Conservation (phyloP, 2,329 filamentous ascomycete genomes). For the Epichloe scottii region DNA sequence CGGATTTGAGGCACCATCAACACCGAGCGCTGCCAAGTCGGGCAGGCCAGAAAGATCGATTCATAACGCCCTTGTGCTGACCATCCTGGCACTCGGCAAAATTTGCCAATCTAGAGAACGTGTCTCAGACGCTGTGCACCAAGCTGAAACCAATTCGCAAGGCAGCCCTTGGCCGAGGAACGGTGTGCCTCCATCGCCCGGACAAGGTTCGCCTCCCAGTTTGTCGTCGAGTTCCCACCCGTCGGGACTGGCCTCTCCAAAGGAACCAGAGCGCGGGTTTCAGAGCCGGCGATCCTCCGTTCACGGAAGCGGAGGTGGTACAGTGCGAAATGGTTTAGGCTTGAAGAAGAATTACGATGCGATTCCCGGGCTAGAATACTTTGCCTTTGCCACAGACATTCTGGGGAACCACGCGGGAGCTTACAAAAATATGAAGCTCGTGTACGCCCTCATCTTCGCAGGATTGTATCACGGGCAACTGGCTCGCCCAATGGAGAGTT, state of each 20-base stretch:
- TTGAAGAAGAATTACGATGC: conserved; percentile 59
- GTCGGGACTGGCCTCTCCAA: conserved; percentile 38
- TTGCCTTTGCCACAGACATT: conserved; percentile 75
- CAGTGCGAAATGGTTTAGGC: conserved; percentile 16
- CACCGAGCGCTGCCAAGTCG: conserved; percentile 23
- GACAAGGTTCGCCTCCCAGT: conserved; percentile 41
- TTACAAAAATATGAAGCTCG: conserved; percentile 67
- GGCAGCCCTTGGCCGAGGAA: conserved; percentile 32
- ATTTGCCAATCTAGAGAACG: conserved; percentile 50
- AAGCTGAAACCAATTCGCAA: conserved; percentile 18
- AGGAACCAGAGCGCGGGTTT: conserved; percentile 32
- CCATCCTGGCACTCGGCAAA: conserved; percentile 76
- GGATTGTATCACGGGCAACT: conserved; percentile 84
- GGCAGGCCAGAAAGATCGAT: conserved; percentile 52
- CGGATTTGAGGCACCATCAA: conserved; percentile 18
- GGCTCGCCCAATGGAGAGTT: conserved; percentile 77
- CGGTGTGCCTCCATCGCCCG: conserved; percentile 37
- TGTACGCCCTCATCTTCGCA: conserved; percentile 74
- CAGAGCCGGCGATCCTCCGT: conserved; percentile 40
- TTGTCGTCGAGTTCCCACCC: conserved; percentile 33
- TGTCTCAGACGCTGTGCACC: conserved; percentile 44
- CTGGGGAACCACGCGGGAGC: conserved; percentile 69
- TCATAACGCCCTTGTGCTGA: conserved; percentile 67
- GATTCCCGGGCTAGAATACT: conserved; percentile 84
- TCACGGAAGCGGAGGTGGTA: conserved; percentile 23